These are phyloP conservation scores for Prinsepia uniflora DNA, from an alignment of 306 rosid species.

Conservation along the genomic window DNA sequence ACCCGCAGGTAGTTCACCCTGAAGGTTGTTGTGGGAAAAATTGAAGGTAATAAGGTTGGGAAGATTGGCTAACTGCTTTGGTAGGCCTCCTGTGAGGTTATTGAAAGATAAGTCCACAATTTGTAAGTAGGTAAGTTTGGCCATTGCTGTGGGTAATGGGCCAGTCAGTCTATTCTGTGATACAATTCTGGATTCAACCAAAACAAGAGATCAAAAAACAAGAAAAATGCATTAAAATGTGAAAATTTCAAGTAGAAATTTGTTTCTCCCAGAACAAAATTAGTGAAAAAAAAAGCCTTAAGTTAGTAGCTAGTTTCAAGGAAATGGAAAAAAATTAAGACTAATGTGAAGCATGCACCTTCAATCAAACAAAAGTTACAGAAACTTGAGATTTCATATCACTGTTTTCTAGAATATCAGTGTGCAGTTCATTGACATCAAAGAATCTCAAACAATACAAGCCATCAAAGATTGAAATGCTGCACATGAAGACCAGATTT, in stretches of 20 bases:
- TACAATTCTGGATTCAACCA: conserved; percentile 45
- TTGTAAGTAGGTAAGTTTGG: conserved; percentile 63
- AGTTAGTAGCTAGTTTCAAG: neutral
- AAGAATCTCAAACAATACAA: neutral
- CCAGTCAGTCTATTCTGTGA: conserved; percentile 68
- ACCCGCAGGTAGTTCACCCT: conserved; percentile 90
- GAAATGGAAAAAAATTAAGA: neutral
- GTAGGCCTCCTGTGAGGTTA: conserved; percentile 67
- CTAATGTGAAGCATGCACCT: neutral
- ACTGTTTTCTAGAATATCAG: neutral
- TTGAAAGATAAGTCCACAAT: conserved; percentile 77
- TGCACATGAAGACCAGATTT: neutral
- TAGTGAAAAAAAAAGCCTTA: neutral
- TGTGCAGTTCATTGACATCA: neutral
- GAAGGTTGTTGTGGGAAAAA: conserved; percentile 86
- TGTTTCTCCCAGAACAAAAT: neutral
- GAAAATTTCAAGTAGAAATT: neutral
- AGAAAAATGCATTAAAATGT: neutral
- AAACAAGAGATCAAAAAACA: conserved; percentile 6
- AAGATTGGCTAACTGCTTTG: conserved; percentile 86
- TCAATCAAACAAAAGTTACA: neutral
- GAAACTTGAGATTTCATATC: neutral
- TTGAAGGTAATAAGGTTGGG: conserved; percentile 73
- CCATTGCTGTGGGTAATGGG: conserved; percentile 65
- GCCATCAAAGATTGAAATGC: neutral